Base-by-base conservation (phyloP, 106 monocot genomes). In the Dioscorea dumetorum region DNA sequence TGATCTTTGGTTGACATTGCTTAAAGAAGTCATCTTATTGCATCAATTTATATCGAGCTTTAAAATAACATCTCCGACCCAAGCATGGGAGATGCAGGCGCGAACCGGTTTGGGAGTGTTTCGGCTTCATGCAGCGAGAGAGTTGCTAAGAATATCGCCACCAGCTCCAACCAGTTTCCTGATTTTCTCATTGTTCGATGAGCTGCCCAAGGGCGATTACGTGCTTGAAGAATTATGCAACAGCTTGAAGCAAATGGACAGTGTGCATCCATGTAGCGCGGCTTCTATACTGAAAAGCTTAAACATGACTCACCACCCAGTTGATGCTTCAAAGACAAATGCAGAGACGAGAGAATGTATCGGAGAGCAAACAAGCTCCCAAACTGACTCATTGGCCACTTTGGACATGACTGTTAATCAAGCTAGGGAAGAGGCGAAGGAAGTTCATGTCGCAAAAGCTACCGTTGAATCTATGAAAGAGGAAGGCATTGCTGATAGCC, bases 131-230 rank as follows among this genome's bases (percentile, higher is more conserved):
- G 95, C 88, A 50, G 86, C 91, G 31, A 81, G 95, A 62, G 91
- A 95, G 76, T 84, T 95, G 95, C 62, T 95, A 31, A 75, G 88
- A 73, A 88, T 95, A 58, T 78, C 95, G 8, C 86, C 88, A 2
- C 95, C 95, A 0, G 63, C 71, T 49, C 91, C 95, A 9, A 73
- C 67, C 12, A 86, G 62, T 60, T 95, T 95, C 78, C 68, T 95
- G 33, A 88, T 89, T n/a, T 95, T 95, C 67, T 68, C 86, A 8
- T 80, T 95, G 51, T 84, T 80, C 34, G 86, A 95, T 49, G 91
- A 91, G 19, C 69, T 91, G 12, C 95, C 91, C 10, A 95, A 95
- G 57, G 95, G 95, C 28, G 95, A 95, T 64, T 88, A 86, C 51
- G 95, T 95, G 3, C 21, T 95, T 23, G 84, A 86, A 72, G 86